These are phyloP conservation scores for Ashbya aceris DNA, from an alignment of 1,139 yeast genomes.

Conservation along the genomic window DNA sequence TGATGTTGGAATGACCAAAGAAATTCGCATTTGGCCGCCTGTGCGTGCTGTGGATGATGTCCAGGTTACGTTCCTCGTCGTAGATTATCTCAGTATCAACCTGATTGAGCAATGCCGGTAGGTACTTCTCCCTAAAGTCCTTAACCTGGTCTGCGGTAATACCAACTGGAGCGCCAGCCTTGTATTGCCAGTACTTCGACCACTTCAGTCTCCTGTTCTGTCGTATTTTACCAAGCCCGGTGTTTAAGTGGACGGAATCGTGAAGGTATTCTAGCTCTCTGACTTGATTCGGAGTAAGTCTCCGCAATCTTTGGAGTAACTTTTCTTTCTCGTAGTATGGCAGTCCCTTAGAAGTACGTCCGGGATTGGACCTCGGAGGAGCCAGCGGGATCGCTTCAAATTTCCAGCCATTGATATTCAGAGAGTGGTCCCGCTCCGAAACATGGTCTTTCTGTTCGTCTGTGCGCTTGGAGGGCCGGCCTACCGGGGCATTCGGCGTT, in stretches of 20 bases:
- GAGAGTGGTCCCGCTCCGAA: conserved; percentile 6
- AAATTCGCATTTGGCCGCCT: conserved; percentile 40
- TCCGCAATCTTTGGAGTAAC: conserved; percentile 15
- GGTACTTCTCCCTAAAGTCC: conserved; percentile 20
- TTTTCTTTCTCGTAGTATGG: conserved; percentile 25
- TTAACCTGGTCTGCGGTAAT: conserved; percentile 20
- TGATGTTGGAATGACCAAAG: conserved; percentile 36
- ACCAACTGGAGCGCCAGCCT: conserved; percentile 31
- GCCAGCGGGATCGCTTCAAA: conserved; percentile 24
- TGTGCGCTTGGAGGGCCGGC: conserved; percentile 5
- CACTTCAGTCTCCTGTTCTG: conserved; percentile 28
- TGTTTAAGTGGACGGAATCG: conserved; percentile 30
- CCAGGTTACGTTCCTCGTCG: conserved; percentile 29
- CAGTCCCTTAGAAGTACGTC: conserved; percentile 28
- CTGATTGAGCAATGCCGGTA: conserved; percentile 22
- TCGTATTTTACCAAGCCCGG: conserved; percentile 27
- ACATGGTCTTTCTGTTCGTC: background rate
- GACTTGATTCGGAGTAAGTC: conserved; percentile 25
- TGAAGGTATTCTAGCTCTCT: conserved; percentile 32
- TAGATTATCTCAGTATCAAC: conserved; percentile 23
- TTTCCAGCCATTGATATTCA: conserved; percentile 29
- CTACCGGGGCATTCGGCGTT: conserved; percentile 1
- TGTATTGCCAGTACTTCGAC: conserved; percentile 34
- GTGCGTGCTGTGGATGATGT: conserved; percentile 30
- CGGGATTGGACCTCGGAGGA: conserved; percentile 6